Percentiles rank a stretch among this genome's conserved stretches.
Conservation (phyloP, 257 asterid species). For the Petrea volubilis region DNA sequence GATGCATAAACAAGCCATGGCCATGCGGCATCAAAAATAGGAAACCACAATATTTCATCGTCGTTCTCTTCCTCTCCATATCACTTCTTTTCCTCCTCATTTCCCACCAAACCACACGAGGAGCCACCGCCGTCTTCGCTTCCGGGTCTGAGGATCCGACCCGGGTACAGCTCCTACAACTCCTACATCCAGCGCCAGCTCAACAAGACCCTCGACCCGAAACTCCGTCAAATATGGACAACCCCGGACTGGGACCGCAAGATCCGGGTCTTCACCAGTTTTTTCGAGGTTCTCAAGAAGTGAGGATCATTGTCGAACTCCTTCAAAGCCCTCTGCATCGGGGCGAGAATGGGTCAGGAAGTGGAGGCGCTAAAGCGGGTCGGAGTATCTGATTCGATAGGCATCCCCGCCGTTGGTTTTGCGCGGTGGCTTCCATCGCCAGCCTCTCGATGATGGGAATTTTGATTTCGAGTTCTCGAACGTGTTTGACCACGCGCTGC, state of each 20-base stretch:
- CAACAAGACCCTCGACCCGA: slow-evolving; percentile 68
- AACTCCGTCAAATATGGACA: slow-evolving; percentile 54
- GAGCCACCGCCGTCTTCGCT: neutral
- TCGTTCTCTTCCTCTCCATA: slow-evolving; percentile 32
- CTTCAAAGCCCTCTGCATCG: slow-evolving; percentile 55
- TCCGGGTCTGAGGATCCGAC: slow-evolving; percentile 59
- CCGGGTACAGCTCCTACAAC: slow-evolving; percentile 61
- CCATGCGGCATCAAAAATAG: slow-evolving; percentile 29
- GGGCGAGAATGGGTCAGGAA: slow-evolving; percentile 78
- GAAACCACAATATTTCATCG: slow-evolving; percentile 33
- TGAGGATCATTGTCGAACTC: slow-evolving; percentile 31
- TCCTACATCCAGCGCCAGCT: slow-evolving; percentile 61
- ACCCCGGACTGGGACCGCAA: slow-evolving; percentile 80
- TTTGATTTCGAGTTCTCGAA: slow-evolving; percentile 72
- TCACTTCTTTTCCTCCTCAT: slow-evolving; percentile 30
- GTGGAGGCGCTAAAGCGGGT: slow-evolving; percentile 68
- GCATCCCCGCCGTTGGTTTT: slow-evolving; percentile 66
- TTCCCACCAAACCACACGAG: slow-evolving; percentile 13
- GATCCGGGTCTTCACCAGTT: slow-evolving; percentile 47
- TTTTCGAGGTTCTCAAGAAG: slow-evolving; percentile 46
- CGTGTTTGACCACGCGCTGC: slow-evolving; percentile 73
- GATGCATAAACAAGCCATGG: neutral
- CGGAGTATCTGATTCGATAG: slow-evolving; percentile 57
- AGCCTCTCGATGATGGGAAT: slow-evolving; percentile 52
- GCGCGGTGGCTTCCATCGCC: slow-evolving; percentile 66